Evolutionary conservation across 106 monocot genomes (phyloP).

Genomic region (Acorus calamus): DNA sequence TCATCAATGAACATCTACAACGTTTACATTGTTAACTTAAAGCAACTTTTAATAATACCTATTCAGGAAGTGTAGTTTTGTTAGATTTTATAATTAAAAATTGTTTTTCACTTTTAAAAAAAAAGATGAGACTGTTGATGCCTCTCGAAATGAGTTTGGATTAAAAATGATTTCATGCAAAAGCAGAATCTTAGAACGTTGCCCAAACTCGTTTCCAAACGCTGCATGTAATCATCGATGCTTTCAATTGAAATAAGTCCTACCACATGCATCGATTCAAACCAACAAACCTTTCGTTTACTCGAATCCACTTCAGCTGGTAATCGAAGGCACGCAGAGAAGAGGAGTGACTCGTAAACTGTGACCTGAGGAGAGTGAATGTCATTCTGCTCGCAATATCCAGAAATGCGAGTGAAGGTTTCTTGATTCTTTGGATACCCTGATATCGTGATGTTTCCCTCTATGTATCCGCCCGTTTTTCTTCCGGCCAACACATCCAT

Average conservation of each 20-base stretch:
- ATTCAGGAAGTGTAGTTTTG: no score
- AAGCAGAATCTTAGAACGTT: no score
- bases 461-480: slow-evolving; percentile 43
- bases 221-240: no score
- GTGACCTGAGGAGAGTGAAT: slow-evolving; percentile 6
- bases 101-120: no score
- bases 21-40: not conserved
- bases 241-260: no score
- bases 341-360: slow-evolving; percentile 37
- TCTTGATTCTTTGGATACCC: slow-evolving; percentile 48
- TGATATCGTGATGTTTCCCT: slow-evolving; percentile 34
- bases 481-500: slow-evolving; percentile 55
- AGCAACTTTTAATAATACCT: not conserved
- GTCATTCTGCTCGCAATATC: slow-evolving; percentile 53
- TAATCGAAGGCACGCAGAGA: slow-evolving; percentile 35
- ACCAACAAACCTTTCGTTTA: slow-evolving; percentile 22
- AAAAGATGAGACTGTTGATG: not conserved
- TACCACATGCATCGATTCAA: no score
- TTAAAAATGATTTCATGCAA: no score
- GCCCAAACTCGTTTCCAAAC: no score
- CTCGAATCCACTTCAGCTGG: slow-evolving; percentile 25
- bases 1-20: slow-evolving; percentile 16
- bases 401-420: slow-evolving; percentile 44
- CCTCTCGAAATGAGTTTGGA: no score
- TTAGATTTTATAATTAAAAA: no score